phyloP scores from a whole-genome alignment of 768 basidiomycete species.

The Lentinus brumalis region DNA sequence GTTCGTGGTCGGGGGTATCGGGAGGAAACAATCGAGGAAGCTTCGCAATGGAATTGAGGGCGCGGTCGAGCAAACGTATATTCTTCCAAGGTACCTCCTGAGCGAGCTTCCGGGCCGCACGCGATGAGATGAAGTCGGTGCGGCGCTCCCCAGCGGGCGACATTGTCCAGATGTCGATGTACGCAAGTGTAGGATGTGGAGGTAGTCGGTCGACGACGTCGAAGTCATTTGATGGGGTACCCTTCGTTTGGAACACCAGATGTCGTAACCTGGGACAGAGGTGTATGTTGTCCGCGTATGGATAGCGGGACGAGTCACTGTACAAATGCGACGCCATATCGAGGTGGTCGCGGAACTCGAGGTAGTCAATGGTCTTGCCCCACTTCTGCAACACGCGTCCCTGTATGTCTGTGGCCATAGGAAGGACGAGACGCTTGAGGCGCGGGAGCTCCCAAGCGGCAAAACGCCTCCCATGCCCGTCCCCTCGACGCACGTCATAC shows the following conservation, averaged over 20 bases:
- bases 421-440: neutral
- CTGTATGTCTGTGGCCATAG: neutral
- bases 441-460: neutral
- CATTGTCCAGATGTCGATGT: conserved; percentile 2
- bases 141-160: neutral
- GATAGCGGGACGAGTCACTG: neutral
- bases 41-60: neutral
- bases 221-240: neutral
- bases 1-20: neutral
- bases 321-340: neutral
- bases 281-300: neutral
- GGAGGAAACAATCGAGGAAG: neutral
- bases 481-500: neutral
- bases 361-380: neutral
- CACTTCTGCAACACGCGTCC: neutral
- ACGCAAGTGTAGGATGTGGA: conserved; percentile 1
- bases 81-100: neutral
- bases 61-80: neutral
- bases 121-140: neutral
- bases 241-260: conserved; percentile 3
- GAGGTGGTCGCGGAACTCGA: conserved; percentile 10
- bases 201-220: neutral
- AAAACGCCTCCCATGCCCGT: neutral
- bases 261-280: conserved; percentile 2
- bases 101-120: neutral